Evolutionary conservation across 805 yeast genomes (phyloP).

Genomic region (Henningerozyma blattae): DNA sequence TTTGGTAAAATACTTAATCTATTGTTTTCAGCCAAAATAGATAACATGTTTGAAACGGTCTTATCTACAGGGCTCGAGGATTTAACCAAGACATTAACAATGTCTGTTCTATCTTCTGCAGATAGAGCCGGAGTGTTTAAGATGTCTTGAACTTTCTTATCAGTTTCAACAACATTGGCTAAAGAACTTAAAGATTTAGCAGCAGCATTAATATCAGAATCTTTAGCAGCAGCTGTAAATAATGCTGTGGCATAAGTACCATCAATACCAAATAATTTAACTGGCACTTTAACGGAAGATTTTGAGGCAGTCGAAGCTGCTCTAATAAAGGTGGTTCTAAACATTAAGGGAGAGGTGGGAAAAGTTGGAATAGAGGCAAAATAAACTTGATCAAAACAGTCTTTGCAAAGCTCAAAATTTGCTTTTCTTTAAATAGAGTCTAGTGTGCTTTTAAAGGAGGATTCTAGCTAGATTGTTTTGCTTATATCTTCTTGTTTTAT

Average conservation of each 20-base stretch:
- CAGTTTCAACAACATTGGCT: conserved; percentile 39
- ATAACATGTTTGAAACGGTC: conserved; percentile 66
- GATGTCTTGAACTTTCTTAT: conserved; percentile 47
- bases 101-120: conserved; percentile 55
- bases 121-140: conserved; percentile 79
- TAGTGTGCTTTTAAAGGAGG: no score
- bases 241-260: conserved; percentile 96
- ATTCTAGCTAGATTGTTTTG: no score
- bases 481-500: no score
- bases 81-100: conserved; percentile 44
- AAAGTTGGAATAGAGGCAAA: no score
- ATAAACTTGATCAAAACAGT: no score
- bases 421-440: no score
- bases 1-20: conserved; percentile 61
- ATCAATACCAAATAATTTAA: conserved; percentile 87
- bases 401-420: no score
- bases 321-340: conserved; percentile 57
- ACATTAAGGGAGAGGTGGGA: conserved; percentile 26
- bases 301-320: conserved; percentile 52
- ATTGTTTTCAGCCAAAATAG: conserved; percentile 87
- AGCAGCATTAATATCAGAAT: conserved; percentile 62
- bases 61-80: conserved; percentile 49
- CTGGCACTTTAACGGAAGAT: conserved; percentile 60
- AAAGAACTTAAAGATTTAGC: conserved; percentile 52
- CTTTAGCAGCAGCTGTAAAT: conserved; percentile 81